Evolutionary conservation across 345 rosid species (phyloP).

Genomic region (Populus pruinosa): DNA sequence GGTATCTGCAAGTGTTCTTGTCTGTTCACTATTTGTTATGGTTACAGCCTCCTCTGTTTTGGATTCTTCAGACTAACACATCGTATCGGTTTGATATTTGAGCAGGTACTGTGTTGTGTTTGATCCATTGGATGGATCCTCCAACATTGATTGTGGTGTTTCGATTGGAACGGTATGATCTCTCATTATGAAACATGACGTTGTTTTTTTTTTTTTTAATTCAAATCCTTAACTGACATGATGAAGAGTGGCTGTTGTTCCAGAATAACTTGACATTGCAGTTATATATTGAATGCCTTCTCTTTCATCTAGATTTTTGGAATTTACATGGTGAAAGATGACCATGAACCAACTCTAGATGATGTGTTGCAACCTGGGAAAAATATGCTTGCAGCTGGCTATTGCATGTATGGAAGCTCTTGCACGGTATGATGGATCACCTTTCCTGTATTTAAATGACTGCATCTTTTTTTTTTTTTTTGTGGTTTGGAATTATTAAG

Average conservation of each 20-base stretch:
- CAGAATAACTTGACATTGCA: slow-evolving; percentile 22
- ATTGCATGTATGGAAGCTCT: slow-evolving; percentile 99
- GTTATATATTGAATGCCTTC: slow-evolving; percentile 25
- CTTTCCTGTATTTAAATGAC: neutral
- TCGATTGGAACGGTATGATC: slow-evolving; percentile 86
- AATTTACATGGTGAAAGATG: slow-evolving; percentile 67
- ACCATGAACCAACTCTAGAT: slow-evolving; percentile 62
- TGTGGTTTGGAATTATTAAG: neutral
- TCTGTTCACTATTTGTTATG: neutral
- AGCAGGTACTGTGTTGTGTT: slow-evolving; percentile 89
- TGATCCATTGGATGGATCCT: slow-evolving; percentile 98
- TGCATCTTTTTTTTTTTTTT: neutral
- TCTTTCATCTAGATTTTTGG: slow-evolving; percentile 77
- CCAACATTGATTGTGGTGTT: slow-evolving; percentile 96
- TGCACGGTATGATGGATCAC: slow-evolving; percentile 64
- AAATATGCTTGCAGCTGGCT: slow-evolving; percentile 93
- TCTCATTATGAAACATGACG: neutral
- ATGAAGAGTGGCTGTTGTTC: slow-evolving; percentile 6
- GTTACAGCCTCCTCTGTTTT: neutral
- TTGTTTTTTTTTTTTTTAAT: neutral
- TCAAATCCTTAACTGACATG: slow-evolving; percentile 2
- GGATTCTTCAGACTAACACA: neutral
- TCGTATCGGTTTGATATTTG: neutral
- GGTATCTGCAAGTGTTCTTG: slow-evolving; percentile 34
- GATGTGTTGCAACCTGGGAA: slow-evolving; percentile 92